A percentile compares a stretch with the other conserved stretches of the same genome.
Conservation (phyloP, 768 basidiomycete genomes). For the Amanita jacksonii region DNA sequence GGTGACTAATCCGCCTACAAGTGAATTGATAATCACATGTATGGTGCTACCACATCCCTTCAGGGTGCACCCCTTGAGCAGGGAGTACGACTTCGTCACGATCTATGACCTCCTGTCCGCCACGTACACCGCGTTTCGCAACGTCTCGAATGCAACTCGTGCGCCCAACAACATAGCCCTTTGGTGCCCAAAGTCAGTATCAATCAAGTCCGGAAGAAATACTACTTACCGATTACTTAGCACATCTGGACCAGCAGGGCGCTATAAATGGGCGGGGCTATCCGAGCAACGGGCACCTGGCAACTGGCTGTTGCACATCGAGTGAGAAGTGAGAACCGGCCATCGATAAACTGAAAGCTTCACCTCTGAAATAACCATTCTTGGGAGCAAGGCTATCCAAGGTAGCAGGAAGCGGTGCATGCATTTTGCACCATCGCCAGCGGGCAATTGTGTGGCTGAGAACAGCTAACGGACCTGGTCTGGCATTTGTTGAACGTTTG, state of each 20-base stretch:
- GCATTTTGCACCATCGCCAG: too few species aligned
- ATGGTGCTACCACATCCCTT: background rate
- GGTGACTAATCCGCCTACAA: background rate
- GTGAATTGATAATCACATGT: slow-evolving; percentile 1
- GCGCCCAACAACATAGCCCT: too few species aligned
- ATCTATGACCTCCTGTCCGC: slow-evolving; percentile 1
- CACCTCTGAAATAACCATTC: too few species aligned
- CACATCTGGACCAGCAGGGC: background rate
- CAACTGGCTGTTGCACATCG: slow-evolving; percentile 5
- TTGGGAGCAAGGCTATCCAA: too few species aligned
- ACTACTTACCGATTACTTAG: background rate
- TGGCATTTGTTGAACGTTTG: too few species aligned
- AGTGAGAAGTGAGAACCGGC: background rate
- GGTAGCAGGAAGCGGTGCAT: too few species aligned
- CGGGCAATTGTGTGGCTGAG: too few species aligned
- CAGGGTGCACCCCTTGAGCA: background rate
- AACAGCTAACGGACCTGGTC: too few species aligned
- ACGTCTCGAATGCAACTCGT: background rate
- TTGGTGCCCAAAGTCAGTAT: background rate
- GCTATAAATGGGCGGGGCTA: too few species aligned
- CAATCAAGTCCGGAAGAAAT: background rate
- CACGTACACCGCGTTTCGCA: background rate
- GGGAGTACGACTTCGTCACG: background rate
- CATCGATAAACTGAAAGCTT: too few species aligned
- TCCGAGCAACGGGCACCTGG: background rate